Conservation (phyloP, 495 filamentous ascomycete species). For the Aspergillus wentii region DNA sequence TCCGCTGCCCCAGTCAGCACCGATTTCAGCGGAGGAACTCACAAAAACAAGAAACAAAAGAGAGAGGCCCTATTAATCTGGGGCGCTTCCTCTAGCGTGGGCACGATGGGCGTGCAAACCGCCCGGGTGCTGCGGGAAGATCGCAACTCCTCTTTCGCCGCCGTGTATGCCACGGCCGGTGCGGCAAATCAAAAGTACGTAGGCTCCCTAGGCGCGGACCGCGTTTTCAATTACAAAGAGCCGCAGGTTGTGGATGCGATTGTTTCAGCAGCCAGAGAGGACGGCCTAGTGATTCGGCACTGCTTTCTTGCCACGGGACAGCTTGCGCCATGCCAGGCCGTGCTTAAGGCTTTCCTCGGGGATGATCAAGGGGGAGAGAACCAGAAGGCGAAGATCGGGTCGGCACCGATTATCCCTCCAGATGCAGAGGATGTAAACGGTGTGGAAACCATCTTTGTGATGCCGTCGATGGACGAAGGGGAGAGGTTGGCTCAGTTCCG, state of each 20-base stretch:
- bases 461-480: constrained; percentile 24
- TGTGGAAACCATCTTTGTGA: constrained; percentile 36
- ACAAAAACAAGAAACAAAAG: constrained; percentile 11
- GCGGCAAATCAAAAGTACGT: constrained; percentile 37
- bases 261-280: constrained; percentile 32
- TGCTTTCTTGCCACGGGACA: constrained; percentile 39
- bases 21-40: too few species aligned
- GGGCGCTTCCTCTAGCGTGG: constrained; percentile 45
- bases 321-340: constrained; percentile 25
- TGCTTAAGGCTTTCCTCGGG: constrained; percentile 30
- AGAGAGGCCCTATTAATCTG: constrained; percentile 35
- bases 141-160: constrained; percentile 22
- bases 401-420: constrained; percentile 25
- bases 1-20: not conserved
- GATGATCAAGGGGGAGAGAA: constrained; percentile 6
- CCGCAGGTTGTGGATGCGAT: constrained; percentile 36
- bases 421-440: constrained; percentile 27
- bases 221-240: constrained; percentile 47
- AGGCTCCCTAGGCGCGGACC: constrained; percentile 40
- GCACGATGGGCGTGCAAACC: constrained; percentile 39
- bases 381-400: constrained; percentile 30
- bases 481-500: constrained; percentile 31
- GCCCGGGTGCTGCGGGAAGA: constrained; percentile 29
- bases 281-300: constrained; percentile 32
- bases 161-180: constrained; percentile 46